Evolutionary conservation across 257 asterid genomes (phyloP), one percentile per base, ranked within the genome.

Genomic region (Rubia yunnanensis): DNA sequence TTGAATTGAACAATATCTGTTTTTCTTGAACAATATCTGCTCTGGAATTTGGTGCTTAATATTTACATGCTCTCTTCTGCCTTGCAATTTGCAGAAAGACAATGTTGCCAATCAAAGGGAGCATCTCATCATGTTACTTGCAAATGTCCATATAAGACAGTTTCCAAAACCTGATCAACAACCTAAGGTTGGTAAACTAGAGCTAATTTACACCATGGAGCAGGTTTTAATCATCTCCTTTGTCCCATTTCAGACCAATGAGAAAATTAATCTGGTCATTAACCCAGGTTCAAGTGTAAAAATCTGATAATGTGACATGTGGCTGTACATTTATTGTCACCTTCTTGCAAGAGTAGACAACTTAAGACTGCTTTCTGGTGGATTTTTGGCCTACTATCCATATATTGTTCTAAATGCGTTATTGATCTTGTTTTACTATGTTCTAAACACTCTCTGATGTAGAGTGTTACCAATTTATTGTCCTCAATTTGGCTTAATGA

Each of bases 161-260:
- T 83, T 89, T 85, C 97, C 98, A 34, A 89, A 92, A 82, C 96
- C 95, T 63, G 98, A 92, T 75, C 98, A 92, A 70, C 98, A 92
- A 69, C 97, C 98, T 65, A 87, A 89, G 98, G 98, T 92, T 64
- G 59, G 73, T 41, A 70, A 70, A 63, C 66, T 69, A 60, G 66
- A 35, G 58, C 73, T 79, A 28, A 61, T 56, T 36, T 53, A n/a
- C 22, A 38, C 64, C 30, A 20, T 30, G 10, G 11, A 18, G 15
- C 26, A 8, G 3, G 14, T 56, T 23, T 24, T 23, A 32, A 23
- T n/a, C 17, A 5, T 55, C 53, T 38, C 14, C 20, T 39, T 27
- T 28, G 62, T 57, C 62, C 18, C 18, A 57, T 10, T 57, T 57
- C 11, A 57, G 18, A 27, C 22, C 38, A 28, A 28, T 28, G 23